Conservation (phyloP, 2,329 filamentous ascomycete genomes). For the Sporothrix mexicana region DNA sequence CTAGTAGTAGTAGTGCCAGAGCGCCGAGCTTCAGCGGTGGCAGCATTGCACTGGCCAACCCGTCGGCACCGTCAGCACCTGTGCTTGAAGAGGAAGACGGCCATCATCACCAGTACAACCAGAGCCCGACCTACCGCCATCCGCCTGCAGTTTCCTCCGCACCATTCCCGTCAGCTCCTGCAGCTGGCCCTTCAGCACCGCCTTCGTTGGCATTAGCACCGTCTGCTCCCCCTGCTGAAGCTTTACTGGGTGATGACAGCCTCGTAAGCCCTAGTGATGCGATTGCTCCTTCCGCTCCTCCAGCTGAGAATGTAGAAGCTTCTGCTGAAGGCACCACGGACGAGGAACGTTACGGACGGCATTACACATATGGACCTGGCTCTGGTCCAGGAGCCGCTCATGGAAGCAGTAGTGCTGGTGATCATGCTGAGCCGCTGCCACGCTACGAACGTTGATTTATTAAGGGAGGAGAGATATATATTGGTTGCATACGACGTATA, state of each 20-base stretch:
- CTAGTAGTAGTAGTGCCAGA: background rate
- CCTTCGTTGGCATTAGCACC: background rate
- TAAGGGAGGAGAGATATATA: background rate
- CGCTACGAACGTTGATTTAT: conserved; percentile 42
- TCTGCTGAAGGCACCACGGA: background rate
- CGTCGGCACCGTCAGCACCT: conserved; percentile 59
- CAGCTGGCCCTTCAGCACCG: background rate
- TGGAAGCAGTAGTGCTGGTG: conserved; percentile 19
- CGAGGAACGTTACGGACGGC: conserved; percentile 40
- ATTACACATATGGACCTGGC: conserved; percentile 39
- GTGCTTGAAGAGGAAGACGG: conserved; percentile 60
- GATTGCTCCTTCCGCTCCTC: background rate
- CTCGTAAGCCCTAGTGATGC: background rate
- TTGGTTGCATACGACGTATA: background rate
- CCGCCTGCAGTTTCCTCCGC: background rate
- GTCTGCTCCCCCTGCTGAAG: background rate
- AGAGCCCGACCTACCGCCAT: conserved; percentile 5
- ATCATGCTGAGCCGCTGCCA: conserved; percentile 41
- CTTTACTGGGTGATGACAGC: background rate
- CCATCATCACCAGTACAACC: conserved; percentile 16
- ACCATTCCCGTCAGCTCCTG: background rate
- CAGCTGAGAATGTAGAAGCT: conserved; percentile 42
- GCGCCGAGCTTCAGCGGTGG: background rate
- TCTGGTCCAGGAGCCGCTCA: conserved; percentile 24
- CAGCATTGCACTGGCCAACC: background rate